A percentile compares a stretch with the other conserved stretches of the same genome.
Evolutionary conservation across 257 asterid genomes (phyloP).

Genomic region (Petunia axillaris): DNA sequence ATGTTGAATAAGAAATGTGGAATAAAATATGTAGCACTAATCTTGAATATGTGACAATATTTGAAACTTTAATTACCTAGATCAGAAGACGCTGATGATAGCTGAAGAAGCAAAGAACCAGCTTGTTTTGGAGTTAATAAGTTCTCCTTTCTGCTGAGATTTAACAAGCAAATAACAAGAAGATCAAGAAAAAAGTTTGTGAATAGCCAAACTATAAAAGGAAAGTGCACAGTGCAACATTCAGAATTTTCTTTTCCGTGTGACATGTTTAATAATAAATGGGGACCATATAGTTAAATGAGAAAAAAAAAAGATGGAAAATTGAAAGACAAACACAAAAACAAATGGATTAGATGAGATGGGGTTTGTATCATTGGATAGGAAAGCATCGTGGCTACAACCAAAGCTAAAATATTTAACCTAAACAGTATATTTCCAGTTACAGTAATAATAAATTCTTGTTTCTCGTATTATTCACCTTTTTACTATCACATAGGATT

Average conservation of each 20-base stretch:
- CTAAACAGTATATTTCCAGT: neutral
- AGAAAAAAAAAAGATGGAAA: neutral
- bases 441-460: neutral
- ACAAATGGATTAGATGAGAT: conserved; percentile 11
- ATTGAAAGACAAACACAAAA: neutral
- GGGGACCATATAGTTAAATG: conserved; percentile 14
- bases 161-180: conserved; percentile 2
- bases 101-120: conserved; percentile 18
- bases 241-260: conserved; percentile 7
- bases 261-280: conserved; percentile 3
- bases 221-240: neutral
- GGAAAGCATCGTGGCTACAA: neutral
- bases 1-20: neutral
- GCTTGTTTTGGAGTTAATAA: neutral
- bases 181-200: neutral
- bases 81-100: neutral
- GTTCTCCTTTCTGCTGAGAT: neutral
- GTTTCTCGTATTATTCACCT: conserved; percentile 10
- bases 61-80: neutral
- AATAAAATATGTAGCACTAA: neutral
- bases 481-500: conserved; percentile 20
- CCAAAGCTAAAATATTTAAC: neutral
- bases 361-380: conserved; percentile 21
- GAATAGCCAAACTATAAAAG: neutral
- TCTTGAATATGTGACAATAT: neutral